These are phyloP conservation scores for Hymenoscyphus albidus DNA, from an alignment of 2,329 filamentous ascomycete species.

Conservation along the genomic window DNA sequence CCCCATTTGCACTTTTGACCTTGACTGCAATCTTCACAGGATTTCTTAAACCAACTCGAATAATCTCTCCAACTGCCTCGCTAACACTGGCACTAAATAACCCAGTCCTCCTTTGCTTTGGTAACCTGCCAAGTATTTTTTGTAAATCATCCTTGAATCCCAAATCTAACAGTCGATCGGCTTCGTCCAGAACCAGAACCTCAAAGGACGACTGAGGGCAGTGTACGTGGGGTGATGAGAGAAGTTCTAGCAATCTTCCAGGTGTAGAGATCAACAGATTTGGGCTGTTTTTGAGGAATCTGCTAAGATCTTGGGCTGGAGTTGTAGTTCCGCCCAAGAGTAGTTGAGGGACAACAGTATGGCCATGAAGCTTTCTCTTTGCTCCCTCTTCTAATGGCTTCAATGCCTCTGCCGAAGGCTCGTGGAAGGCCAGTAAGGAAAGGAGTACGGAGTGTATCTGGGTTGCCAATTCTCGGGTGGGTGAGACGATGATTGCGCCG, in stretches of 20 bases:
- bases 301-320: constrained; percentile 78
- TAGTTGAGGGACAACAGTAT: constrained; percentile 70
- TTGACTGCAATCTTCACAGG: constrained; percentile 93
- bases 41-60: constrained; percentile 86
- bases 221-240: constrained; percentile 82
- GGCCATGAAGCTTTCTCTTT: constrained; percentile 44
- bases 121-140: constrained; percentile 75
- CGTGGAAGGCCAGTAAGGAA: constrained; percentile 78
- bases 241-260: constrained; percentile 80
- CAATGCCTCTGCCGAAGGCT: constrained; percentile 66
- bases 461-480: constrained; percentile 84
- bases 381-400: constrained; percentile 52
- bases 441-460: constrained; percentile 83
- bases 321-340: constrained; percentile 80
- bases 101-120: constrained; percentile 90
- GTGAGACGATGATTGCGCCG: constrained; percentile 85
- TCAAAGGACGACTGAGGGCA: constrained; percentile 88
- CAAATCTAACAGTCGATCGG: constrained; percentile 85
- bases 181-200: constrained; percentile 88
- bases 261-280: constrained; percentile 91
- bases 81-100: constrained; percentile 95
- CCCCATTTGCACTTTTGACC: constrained; percentile 72
- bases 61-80: constrained; percentile 89
- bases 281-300: constrained; percentile 77
- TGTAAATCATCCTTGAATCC: constrained; percentile 92